These are phyloP conservation scores for Stephania japonica DNA, from an alignment of 164 flowering plant genomes.

Conservation along the genomic window DNA sequence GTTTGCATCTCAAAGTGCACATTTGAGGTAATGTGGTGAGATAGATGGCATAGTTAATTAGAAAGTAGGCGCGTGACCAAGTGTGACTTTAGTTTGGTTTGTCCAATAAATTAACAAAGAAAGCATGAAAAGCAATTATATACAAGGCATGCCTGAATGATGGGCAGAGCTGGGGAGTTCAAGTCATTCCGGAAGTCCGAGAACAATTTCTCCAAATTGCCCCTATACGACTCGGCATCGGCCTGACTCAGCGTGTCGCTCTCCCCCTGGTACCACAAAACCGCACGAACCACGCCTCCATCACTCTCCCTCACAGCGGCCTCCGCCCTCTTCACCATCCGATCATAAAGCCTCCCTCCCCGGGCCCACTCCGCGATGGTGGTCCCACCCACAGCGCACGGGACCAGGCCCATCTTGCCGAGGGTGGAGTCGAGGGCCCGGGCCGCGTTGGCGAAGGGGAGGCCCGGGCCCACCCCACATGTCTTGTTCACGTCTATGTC, in stretches of 20 bases:
- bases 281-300: conserved; percentile 45
- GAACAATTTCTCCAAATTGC: conserved; percentile 38
- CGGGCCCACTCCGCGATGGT: conserved; percentile 55
- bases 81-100: too few relatives aligned
- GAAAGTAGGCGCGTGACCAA: too few relatives aligned
- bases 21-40: too few relatives aligned
- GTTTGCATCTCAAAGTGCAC: too few relatives aligned
- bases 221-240: conserved; percentile 41
- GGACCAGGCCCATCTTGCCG: conserved; percentile 59
- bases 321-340: conserved; percentile 39
- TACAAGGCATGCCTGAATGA: conserved; percentile 51
- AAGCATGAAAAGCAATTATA: neutral
- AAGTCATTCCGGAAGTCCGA: conserved; percentile 45
- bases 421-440: conserved; percentile 20
- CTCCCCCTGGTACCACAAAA: conserved; percentile 90
- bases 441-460: conserved; percentile 58
- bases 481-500: conserved; percentile 56
- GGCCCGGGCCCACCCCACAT: conserved; percentile 80
- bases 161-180: conserved; percentile 37
- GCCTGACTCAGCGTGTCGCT: conserved; percentile 34
- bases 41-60: too few relatives aligned
- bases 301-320: conserved; percentile 44
- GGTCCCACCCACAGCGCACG: conserved; percentile 82
- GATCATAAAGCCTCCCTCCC: conserved; percentile 40
- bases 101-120: neutral